Conservation (phyloP, 2,329 filamentous ascomycete genomes). For the Moelleriella libera region DNA sequence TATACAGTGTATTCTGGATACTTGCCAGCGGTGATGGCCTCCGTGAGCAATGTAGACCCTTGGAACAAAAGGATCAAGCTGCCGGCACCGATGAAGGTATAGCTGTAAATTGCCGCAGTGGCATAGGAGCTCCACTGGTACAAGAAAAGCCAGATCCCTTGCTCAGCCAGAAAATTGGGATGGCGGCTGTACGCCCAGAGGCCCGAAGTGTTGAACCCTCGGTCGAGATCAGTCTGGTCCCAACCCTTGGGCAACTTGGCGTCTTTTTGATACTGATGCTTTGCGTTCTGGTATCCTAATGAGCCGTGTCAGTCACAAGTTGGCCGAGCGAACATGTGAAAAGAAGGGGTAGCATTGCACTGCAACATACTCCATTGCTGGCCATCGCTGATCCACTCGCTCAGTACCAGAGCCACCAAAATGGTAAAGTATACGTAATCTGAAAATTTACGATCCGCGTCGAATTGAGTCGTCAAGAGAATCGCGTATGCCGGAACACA, state of each 20-base stretch:
- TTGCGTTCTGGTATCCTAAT: slow-evolving; percentile 66
- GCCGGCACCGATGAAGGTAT: slow-evolving; percentile 58
- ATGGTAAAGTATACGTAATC: slow-evolving; percentile 34
- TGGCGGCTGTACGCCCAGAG: slow-evolving; percentile 83
- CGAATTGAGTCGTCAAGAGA: slow-evolving; percentile 54
- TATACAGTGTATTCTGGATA: slow-evolving; percentile 83
- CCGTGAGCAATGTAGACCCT: slow-evolving; percentile 77
- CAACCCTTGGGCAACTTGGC: slow-evolving; percentile 55
- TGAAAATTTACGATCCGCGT: slow-evolving; percentile 27
- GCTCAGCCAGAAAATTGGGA: slow-evolving; percentile 90
- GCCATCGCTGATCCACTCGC: slow-evolving; percentile 75
- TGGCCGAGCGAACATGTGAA: neutral
- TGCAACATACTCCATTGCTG: slow-evolving; percentile 64
- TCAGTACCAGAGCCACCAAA: slow-evolving; percentile 36
- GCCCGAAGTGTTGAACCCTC: slow-evolving; percentile 74
- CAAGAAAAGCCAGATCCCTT: slow-evolving; percentile 73
- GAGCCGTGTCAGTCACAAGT: neutral
- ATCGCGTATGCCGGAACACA: slow-evolving; percentile 70
- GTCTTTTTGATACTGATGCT: slow-evolving; percentile 58
- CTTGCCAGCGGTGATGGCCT: slow-evolving; percentile 64
- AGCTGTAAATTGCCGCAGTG: slow-evolving; percentile 59
- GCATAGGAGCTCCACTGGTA: slow-evolving; percentile 80
- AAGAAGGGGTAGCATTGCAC: neutral
- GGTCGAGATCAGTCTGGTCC: slow-evolving; percentile 64
- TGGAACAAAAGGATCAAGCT: slow-evolving; percentile 73